Evolutionary conservation across 1,139 yeast species (phyloP), one percentile per base, ranked within the genome.

Genomic region (Schizosaccharomyces versatilis): DNA sequence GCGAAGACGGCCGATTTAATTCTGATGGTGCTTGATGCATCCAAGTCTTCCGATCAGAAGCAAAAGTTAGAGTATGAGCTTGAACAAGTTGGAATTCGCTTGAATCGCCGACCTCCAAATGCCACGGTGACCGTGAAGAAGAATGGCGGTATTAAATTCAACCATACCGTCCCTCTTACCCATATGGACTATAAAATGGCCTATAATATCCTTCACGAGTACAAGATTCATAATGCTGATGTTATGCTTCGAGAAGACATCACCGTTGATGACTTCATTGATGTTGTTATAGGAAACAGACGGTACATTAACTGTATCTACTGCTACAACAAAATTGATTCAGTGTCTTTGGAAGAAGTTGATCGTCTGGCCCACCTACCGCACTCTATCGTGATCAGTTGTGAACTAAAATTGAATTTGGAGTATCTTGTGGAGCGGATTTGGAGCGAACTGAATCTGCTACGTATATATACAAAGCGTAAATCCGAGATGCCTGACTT

Each of bases 251-350:
- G 95, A 56, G 97, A 90, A 68, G 95, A 83, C 61, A 84, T 81
- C 59, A 85, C 96, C 0, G 79, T 90, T 49, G 98, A 90, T 64
- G 97, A 90, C 64, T 84, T 90, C 65, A 88, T 90, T 61, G 98
- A 90, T 67, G 80, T 84, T 24, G 80, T 90, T 57, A 88, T 90
- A 66, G 93, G 84, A 54, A 78, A 78, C 57, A 78, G 94, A 57
- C 80, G 84, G 14, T 90, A 90, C 66, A 81, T 86, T 67, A 86
- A 84, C 61, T 90, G 97, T 67, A 74, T 90, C 41, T 90, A 90
- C 65, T 95, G 84, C 36, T 90, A 86, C 73, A 90, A 90, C 72
- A 90, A 90, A 74, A 78, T 88, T 54, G 98, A 90, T 67, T 86
- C 96, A 0, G 96, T 90, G 7, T 84, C 96, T 1, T 71, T 90